Base-by-base conservation (phyloP, 2,329 filamentous ascomycete species). In the Sarocladium oryzae region DNA sequence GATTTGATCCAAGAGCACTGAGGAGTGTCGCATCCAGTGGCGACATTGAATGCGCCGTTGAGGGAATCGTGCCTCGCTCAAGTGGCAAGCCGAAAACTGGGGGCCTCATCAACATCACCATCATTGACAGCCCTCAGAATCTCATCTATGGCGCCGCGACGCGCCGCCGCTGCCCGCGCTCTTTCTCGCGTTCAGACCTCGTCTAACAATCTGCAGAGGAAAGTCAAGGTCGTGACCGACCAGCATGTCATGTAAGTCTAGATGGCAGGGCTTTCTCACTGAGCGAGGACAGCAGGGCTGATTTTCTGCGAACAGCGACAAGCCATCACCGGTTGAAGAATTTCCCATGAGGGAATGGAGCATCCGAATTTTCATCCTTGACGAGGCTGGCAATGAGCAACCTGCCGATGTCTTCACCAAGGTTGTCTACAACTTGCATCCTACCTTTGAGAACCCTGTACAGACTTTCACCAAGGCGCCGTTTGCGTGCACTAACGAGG, bases 271-370 rank as follows among this genome's bases (percentile, higher is more conserved):
- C n/a, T 6, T 15, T 21, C 11, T n/a, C 16, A 16, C 36, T 30
- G 21, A 24, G 24, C 5, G 36, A 23, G 13, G 15, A 23, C 24
- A 20, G 23, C 7, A n/a, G 18, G 9, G 24, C 18, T 28, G 23
- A 21, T 48, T 23, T 32, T 11, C 20, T 9, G 18, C 21, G 35
- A 18, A 65, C 64, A 90, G 86, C 64, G 82, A 89, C 63, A 90
- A 91, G 66, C 84, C 88, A 18, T 86, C 88, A 13, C 86, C 86
- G 35, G 79, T 89, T 57, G 88, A 91, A 61, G 90, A 90, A 2
- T 96, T 91, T 63, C 93, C 93, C 10, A 91, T 96, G 82, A 86
- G 93, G 67, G 77, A 82, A 70, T 99, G 93, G 93, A 90, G 81
- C 58, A 88, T 97, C 66, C 85, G 87, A 69, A 76, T 99, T 59